Base-by-base conservation (phyloP, 2,329 filamentous ascomycete species). In the Coniella vitis region DNA sequence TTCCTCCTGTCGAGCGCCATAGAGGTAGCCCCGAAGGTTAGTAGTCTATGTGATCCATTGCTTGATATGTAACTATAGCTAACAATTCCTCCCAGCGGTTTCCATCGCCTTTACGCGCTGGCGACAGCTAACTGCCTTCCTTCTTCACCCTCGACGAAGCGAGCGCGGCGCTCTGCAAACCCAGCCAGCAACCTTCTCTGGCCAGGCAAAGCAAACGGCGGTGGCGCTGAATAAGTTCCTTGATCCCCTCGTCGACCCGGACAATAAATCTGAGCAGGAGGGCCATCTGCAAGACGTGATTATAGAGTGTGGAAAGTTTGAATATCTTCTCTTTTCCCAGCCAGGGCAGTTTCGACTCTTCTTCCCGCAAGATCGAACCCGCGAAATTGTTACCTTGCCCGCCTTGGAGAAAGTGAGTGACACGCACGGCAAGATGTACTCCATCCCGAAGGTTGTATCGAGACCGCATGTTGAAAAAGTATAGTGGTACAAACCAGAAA, bases 321-420 rank as follows among this genome's bases (percentile, higher is more conserved):
- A 70, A 9, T 69, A 71, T 49, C 42, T 66, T 13, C 45, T 73
- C 5, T 58, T 73, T 29, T 73, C 69, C 4, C 69, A 73, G 44
- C 68, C 69, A 0, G 59, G 59, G 9, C 68, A 71, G 16, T 19
- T 45, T 13, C 31, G 9, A 4, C 44, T 39, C 16, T 7, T 14
- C 2, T 48, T 44, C 29, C 22, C 29, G 4, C 34, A 20, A 3
- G 19, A 4, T 37, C 17, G 5, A 5, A 37, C 8, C 4, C 4
- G 74, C 40, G 3, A 38, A 2, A 20, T 45, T 4, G 40, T 48
- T 25, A 39, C 22, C 38, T 10, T 29, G 25, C 25, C 25, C 25
- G 25, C 25, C 10, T 29, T 29, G 25, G 25, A 29, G 25, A 29
- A 20, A 19, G 39, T 34, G 25, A 49, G 47, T 36, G 47, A 49